Conservation (phyloP, 257 asterid species). For the Penstemon newberryi region DNA sequence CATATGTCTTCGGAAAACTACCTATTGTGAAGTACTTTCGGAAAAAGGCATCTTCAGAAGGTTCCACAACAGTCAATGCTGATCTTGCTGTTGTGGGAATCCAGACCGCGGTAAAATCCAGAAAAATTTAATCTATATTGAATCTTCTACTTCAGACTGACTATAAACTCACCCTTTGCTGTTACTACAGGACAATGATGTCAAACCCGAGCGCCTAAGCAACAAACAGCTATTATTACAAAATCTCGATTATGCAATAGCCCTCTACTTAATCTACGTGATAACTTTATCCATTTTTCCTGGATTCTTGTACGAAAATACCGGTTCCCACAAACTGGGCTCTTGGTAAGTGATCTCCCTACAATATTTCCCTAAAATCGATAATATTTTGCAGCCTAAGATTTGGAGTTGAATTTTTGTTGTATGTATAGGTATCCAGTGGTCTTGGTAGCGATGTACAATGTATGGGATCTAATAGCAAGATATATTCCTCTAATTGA, state of each 20-base stretch:
- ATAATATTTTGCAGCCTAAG: background rate
- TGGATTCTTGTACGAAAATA: constrained; percentile 81
- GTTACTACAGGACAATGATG: constrained; percentile 38
- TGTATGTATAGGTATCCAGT: constrained; percentile 53
- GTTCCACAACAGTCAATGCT: constrained; percentile 78
- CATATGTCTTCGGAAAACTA: constrained; percentile 56
- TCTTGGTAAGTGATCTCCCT: constrained; percentile 56
- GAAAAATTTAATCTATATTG: background rate
- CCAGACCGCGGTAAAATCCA: constrained; percentile 26
- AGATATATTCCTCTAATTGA: constrained; percentile 64
- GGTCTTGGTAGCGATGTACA: constrained; percentile 78
- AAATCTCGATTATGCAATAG: constrained; percentile 64
- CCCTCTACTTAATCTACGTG: constrained; percentile 52
- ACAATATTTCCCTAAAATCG: background rate
- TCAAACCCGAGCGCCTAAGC: constrained; percentile 48
- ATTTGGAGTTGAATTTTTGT: background rate
- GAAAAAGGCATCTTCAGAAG: constrained; percentile 76
- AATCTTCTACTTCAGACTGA: background rate
- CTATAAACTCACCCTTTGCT: background rate
- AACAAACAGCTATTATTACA: constrained; percentile 46
- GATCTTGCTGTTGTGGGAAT: constrained; percentile 91
- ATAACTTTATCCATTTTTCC: constrained; percentile 79
- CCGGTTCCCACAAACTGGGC: constrained; percentile 75
- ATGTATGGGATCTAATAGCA: constrained; percentile 59
- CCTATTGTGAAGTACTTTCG: constrained; percentile 75